Evolutionary conservation across 2,329 filamentous ascomycete species (phyloP), one percentile per base, ranked within the genome.

Genomic region (Leptographium wingfieldii): DNA sequence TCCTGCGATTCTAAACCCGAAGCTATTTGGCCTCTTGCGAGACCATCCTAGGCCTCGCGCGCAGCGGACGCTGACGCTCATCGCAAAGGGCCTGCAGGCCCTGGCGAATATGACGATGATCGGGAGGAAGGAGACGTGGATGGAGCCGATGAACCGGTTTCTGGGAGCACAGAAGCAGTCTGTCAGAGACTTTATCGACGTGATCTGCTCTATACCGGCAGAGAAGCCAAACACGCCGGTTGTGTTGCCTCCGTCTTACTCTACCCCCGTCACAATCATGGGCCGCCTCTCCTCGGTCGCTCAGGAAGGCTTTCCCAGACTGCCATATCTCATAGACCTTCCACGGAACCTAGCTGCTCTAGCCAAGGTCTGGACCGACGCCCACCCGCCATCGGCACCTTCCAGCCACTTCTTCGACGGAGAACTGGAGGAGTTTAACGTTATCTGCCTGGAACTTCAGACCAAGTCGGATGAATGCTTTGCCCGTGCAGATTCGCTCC

Each of bases 101-200:
- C 79, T 97, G 61, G 90, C 91, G 22, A 96, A 96, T 70, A 80
- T 96, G 73, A 89, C 90, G 2, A 90, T 84, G 0, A 96, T 96
- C 69, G 92, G 92, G 49, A 92, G 88, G 69, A 95, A 96, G 70
- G 92, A 97, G 72, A 85, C 87, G n/a, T 97, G 91, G 90, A 96
- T 97, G 92, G 92, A 96, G 73, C 91, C 91, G 0, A 97, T 97
- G 92, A 97, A 96, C 69, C 82, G 82, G 52, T 96, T 96, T 67
- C 76, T 97, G 46, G 80, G 79, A 10, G 78, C 83, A 1, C 86
- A 95, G 68, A 83, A 91, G 25, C 80, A 86, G 66, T 82, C 88
- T 48, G 90, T 96, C 72, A 95, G 92, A 70, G 81, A 86, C 55
- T 96, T 92, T 67, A 87, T 96, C 62, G 92, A 97, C 69, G 80